Evolutionary conservation across 2,329 filamentous ascomycete species (phyloP).

Genomic region (Penicillium digitatum): DNA sequence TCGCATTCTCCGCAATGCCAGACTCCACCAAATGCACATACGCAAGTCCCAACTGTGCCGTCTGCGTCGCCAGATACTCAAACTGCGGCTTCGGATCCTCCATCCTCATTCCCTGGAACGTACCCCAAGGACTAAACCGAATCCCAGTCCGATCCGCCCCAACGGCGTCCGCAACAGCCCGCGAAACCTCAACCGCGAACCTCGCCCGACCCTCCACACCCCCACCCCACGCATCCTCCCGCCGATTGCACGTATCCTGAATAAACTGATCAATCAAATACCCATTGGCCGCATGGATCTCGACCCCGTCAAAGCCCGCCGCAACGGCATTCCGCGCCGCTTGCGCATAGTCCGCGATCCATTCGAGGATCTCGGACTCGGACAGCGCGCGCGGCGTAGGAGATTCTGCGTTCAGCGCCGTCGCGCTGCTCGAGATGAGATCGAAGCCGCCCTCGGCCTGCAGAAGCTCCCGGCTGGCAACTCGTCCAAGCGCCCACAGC

Average conservation of each 20-base stretch:
- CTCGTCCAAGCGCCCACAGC: slow-evolving; percentile 59
- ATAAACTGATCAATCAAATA: slow-evolving; percentile 53
- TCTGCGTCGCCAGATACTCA: slow-evolving; percentile 51
- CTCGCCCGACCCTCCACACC: slow-evolving; percentile 50
- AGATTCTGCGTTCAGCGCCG: slow-evolving; percentile 19
- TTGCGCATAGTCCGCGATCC: slow-evolving; percentile 42
- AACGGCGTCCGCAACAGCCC: slow-evolving; percentile 42
- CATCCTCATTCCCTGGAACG: slow-evolving; percentile 54
- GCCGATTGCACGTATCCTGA: slow-evolving; percentile 46
- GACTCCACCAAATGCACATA: slow-evolving; percentile 62
- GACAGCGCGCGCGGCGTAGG: slow-evolving; percentile 32
- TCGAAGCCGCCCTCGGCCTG: slow-evolving; percentile 12
- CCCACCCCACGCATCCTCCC: slow-evolving; percentile 51
- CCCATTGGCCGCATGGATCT: slow-evolving; percentile 50
- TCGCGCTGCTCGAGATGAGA: slow-evolving; percentile 23
- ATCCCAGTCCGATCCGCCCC: slow-evolving; percentile 46
- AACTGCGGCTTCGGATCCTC: slow-evolving; percentile 61
- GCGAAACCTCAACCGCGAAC: slow-evolving; percentile 53
- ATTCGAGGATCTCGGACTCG: slow-evolving; percentile 43
- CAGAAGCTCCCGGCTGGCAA: slow-evolving; percentile 41
- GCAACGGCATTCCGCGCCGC: slow-evolving; percentile 52
- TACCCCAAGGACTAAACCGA: slow-evolving; percentile 46
- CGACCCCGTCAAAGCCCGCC: slow-evolving; percentile 53
- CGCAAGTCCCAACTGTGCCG: slow-evolving; percentile 53
- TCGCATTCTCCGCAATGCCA: slow-evolving; percentile 39